Percentiles rank a stretch among this genome's conserved stretches.
Conservation (phyloP, 176 grass and related monocot species). For the Phragmites australis region DNA sequence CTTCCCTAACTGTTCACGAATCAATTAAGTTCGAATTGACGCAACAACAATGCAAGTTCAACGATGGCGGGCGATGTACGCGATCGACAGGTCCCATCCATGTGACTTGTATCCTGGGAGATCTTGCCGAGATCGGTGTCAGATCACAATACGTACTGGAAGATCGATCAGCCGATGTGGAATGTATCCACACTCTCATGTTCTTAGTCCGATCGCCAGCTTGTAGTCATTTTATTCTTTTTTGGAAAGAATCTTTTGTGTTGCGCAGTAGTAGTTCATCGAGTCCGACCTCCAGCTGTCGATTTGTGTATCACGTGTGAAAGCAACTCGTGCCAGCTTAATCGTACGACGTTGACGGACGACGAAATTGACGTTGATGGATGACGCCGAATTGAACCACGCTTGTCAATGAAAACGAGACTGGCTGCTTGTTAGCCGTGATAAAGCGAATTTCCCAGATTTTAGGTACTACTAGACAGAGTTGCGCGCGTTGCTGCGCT, state of each 20-base stretch:
- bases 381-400: too few relatives aligned
- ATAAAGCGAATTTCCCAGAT: too few relatives aligned
- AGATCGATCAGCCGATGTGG: not conserved
- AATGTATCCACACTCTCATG: not conserved
- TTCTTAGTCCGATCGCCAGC: not conserved
- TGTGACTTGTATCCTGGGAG: not conserved
- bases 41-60: not conserved
- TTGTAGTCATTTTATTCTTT: too few relatives aligned
- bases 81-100: slow-evolving; percentile 25
- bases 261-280: too few relatives aligned
- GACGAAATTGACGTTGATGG: too few relatives aligned
- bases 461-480: too few relatives aligned
- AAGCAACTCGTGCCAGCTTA: slow-evolving; percentile 8
- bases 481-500: too few relatives aligned
- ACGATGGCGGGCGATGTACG: not conserved
- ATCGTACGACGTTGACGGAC: too few relatives aligned
- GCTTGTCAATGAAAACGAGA: too few relatives aligned
- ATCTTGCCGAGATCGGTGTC: slow-evolving; percentile 10
- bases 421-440: too few relatives aligned
- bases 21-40: not conserved
- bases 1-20: too few relatives aligned
- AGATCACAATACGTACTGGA: slow-evolving; percentile 4
- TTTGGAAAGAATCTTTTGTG: too few relatives aligned
- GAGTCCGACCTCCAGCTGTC: not conserved
- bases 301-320: not conserved